These are phyloP conservation scores for Coniella vitis DNA, from an alignment of 2,329 filamentous ascomycete species.

Conservation along the genomic window DNA sequence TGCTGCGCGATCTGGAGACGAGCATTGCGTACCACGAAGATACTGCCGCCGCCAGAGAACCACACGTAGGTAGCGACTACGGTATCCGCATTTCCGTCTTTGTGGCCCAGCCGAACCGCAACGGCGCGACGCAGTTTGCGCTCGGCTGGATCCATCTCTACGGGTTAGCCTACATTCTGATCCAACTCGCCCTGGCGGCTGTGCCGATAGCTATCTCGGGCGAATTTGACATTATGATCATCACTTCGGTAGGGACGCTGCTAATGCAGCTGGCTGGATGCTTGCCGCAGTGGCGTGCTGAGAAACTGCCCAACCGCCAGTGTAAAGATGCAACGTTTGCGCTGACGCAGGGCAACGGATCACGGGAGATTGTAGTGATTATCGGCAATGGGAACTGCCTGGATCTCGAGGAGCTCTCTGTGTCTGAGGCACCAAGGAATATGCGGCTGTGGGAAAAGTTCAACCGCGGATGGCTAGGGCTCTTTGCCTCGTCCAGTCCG, in stretches of 20 bases:
- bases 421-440: conserved; percentile 1
- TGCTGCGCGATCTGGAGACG: conserved; percentile 12
- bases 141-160: conserved; percentile 14
- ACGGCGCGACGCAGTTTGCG: conserved; percentile 14
- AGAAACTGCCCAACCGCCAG: conserved; percentile 35
- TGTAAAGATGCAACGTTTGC: conserved; percentile 25
- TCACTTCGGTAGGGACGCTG: conserved; percentile 30
- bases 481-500: no score
- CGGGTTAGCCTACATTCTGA: conserved; percentile 21
- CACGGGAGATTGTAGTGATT: conserved; percentile 33
- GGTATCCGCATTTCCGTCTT: conserved; percentile 21
- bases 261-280: conserved; percentile 29
- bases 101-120: conserved; percentile 10
- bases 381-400: conserved; percentile 26
- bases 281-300: conserved; percentile 34
- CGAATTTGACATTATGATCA: conserved; percentile 34
- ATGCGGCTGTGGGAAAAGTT: conserved; percentile 10
- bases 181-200: conserved; percentile 29
- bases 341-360: conserved; percentile 35
- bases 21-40: no score
- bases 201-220: conserved; percentile 26
- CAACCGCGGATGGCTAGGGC: neutral
- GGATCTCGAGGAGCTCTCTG: conserved; percentile 35
- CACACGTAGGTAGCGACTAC: no score
- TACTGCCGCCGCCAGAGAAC: no score